Conservation (phyloP, 1,284 basidiomycete species). For the Singerocomus inundabilis region DNA sequence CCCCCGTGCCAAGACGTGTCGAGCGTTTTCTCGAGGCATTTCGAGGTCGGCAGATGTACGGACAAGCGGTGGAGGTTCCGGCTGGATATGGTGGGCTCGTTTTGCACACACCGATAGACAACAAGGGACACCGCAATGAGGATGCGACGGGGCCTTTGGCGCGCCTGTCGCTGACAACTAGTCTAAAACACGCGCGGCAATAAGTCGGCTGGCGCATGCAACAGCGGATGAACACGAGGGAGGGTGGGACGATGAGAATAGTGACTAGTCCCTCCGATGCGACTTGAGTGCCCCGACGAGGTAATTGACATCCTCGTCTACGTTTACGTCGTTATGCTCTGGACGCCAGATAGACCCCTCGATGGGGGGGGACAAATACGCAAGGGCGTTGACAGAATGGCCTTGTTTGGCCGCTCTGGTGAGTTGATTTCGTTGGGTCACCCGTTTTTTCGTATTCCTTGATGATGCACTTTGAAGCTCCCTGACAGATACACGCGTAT, state of each 20-base stretch:
- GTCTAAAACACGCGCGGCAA: constrained; percentile 9
- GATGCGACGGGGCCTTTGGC: constrained; percentile 6
- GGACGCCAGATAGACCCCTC: too few species aligned
- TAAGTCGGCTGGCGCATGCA: constrained; percentile 4
- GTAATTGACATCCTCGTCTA: too few species aligned
- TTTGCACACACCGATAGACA: constrained; percentile 37
- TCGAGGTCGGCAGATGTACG: constrained; percentile 68
- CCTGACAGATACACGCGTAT: too few species aligned
- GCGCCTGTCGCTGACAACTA: constrained; percentile 2
- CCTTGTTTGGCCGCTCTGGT: too few species aligned
- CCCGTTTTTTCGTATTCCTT: too few species aligned
- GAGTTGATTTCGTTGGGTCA: too few species aligned
- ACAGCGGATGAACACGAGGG: constrained; percentile 15
- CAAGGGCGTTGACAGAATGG: too few species aligned
- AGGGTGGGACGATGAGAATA: background rate
- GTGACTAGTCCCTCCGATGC: too few species aligned
- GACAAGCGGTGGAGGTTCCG: constrained; percentile 60
- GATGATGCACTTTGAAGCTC: too few species aligned
- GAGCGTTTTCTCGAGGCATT: constrained; percentile 61
- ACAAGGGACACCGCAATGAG: constrained; percentile 21
- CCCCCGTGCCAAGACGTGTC: background rate
- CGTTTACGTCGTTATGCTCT: too few species aligned
- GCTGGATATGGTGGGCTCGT: constrained; percentile 67
- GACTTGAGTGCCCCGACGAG: too few species aligned
- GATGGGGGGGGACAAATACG: too few species aligned